Evolutionary conservation across 805 yeast genomes (phyloP).

Genomic region (Barnettozyma wickerhamii): DNA sequence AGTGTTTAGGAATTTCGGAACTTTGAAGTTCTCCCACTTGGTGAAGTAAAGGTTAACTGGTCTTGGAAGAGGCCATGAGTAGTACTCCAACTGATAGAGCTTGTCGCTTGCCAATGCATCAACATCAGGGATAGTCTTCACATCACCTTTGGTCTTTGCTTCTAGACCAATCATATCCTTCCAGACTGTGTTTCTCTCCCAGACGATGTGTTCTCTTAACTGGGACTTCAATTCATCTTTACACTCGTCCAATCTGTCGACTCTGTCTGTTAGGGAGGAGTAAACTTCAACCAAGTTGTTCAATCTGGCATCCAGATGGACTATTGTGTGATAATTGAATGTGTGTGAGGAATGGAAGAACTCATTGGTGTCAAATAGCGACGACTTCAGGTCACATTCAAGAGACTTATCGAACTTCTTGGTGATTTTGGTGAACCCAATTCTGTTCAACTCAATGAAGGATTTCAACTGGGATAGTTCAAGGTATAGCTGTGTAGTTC

Average conservation of each 20-base stretch:
- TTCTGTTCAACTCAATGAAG: slow-evolving; percentile 74
- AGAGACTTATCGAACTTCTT: slow-evolving; percentile 88
- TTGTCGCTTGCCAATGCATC: slow-evolving; percentile 23
- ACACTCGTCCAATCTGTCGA: slow-evolving; percentile 36
- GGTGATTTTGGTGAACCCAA: slow-evolving; percentile 82
- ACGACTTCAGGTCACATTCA: slow-evolving; percentile 46
- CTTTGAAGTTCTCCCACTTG: slow-evolving; percentile 27
- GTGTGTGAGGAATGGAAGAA: slow-evolving; percentile 48
- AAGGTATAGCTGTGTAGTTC: slow-evolving; percentile 61
- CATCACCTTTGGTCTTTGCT: slow-evolving; percentile 46
- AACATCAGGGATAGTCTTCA: slow-evolving; percentile 35
- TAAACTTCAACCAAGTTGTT: slow-evolving; percentile 49
- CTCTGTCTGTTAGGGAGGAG: slow-evolving; percentile 41
- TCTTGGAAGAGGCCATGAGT: slow-evolving; percentile 28
- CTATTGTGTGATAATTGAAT: slow-evolving; percentile 47
- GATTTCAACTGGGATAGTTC: slow-evolving; percentile 78
- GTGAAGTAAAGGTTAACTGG: slow-evolving; percentile 24
- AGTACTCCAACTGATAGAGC: slow-evolving; percentile 31
- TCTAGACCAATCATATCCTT: slow-evolving; percentile 88
- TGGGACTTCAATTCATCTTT: slow-evolving; percentile 53
- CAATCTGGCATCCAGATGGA: slow-evolving; percentile 47
- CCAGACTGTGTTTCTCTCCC: slow-evolving; percentile 98
- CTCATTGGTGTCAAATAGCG: slow-evolving; percentile 39
- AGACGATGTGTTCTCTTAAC: slow-evolving; percentile 86
- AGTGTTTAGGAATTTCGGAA: slow-evolving; percentile 47